These are phyloP conservation scores for Xylariaceae sp. DNA, from an alignment of 2,329 filamentous ascomycete species.

Conservation along the genomic window DNA sequence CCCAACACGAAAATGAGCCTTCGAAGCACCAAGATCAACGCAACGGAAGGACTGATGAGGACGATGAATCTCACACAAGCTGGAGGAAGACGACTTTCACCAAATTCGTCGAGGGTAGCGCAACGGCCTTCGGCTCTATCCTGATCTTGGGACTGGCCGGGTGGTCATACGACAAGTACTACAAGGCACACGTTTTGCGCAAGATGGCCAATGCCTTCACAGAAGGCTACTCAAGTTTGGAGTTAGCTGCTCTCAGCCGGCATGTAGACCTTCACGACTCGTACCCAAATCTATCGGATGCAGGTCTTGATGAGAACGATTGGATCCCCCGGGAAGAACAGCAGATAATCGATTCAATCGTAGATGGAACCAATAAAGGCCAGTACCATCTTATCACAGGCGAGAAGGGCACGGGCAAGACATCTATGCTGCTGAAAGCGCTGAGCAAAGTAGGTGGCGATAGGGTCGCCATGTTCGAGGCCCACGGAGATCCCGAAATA, in stretches of 20 bases:
- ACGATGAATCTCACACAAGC: no score
- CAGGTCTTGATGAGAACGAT: slow-evolving; percentile 16
- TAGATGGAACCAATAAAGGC: slow-evolving; percentile 67
- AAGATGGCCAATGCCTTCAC: slow-evolving; percentile 72
- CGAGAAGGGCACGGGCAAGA: slow-evolving; percentile 94
- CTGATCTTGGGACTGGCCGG: slow-evolving; percentile 28
- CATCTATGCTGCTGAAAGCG: slow-evolving; percentile 87
- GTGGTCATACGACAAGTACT: slow-evolving; percentile 38
- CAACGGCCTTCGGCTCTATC: slow-evolving; percentile 28
- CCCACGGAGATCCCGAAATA: slow-evolving; percentile 89
- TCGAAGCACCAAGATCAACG: no score
- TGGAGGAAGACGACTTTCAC: neutral
- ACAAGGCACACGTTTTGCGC: slow-evolving; percentile 64
- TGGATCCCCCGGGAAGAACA: slow-evolving; percentile 82
- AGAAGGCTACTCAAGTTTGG: slow-evolving; percentile 62
- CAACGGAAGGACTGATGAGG: no score
- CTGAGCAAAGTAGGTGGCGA: slow-evolving; percentile 89
- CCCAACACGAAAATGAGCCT: no score
- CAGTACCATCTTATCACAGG: slow-evolving; percentile 89
- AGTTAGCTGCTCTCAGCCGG: slow-evolving; percentile 48
- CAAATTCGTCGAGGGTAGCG: slow-evolving; percentile 28
- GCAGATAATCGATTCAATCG: slow-evolving; percentile 69
- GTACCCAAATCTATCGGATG: slow-evolving; percentile 12
- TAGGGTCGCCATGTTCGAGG: slow-evolving; percentile 89
- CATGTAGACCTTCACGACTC: slow-evolving; percentile 14